Percentiles rank a stretch among this genome's conserved stretches.
Conservation (phyloP, 805 yeast genomes). For the Candida stauntonica region DNA sequence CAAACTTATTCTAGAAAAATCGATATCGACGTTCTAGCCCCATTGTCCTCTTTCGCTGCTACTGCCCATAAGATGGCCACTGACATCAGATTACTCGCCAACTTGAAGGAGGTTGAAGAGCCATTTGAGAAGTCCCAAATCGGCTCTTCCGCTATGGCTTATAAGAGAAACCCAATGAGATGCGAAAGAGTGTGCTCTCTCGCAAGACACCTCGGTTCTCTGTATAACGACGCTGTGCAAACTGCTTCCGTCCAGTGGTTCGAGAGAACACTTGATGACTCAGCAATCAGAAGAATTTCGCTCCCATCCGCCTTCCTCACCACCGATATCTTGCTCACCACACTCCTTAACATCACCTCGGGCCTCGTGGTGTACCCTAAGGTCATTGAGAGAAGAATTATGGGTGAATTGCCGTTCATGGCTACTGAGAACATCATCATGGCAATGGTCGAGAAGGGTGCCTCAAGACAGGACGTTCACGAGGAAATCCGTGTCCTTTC, state of each 20-base stretch:
- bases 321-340: slow-evolving; percentile 86
- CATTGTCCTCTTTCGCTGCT: slow-evolving; percentile 92
- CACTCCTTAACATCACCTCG: slow-evolving; percentile 85
- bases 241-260: slow-evolving; percentile 99
- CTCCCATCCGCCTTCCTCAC: slow-evolving; percentile 95
- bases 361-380: slow-evolving; percentile 98
- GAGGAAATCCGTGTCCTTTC: slow-evolving; percentile 95
- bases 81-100: slow-evolving; percentile 91
- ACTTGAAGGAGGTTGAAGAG: slow-evolving; percentile 95
- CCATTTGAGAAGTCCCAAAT: slow-evolving; percentile 98
- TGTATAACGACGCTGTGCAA: slow-evolving; percentile 89
- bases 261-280: slow-evolving; percentile 97
- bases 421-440: slow-evolving; percentile 98
- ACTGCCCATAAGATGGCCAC: slow-evolving; percentile 97
- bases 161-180: slow-evolving; percentile 99
- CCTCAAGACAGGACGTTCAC: slow-evolving; percentile 96
- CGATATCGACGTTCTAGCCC: slow-evolving; percentile 89
- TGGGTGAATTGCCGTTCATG: slow-evolving; percentile 95
- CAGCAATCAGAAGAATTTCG: slow-evolving; percentile 96
- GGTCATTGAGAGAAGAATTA: slow-evolving; percentile 95
- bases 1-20: slow-evolving; percentile 99
- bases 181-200: slow-evolving; percentile 98
- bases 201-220: slow-evolving; percentile 89
- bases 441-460: slow-evolving; percentile 99
- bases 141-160: slow-evolving; percentile 98